Evolutionary conservation across 805 yeast species (phyloP).

Genomic region (Ogataea zsoltii): DNA sequence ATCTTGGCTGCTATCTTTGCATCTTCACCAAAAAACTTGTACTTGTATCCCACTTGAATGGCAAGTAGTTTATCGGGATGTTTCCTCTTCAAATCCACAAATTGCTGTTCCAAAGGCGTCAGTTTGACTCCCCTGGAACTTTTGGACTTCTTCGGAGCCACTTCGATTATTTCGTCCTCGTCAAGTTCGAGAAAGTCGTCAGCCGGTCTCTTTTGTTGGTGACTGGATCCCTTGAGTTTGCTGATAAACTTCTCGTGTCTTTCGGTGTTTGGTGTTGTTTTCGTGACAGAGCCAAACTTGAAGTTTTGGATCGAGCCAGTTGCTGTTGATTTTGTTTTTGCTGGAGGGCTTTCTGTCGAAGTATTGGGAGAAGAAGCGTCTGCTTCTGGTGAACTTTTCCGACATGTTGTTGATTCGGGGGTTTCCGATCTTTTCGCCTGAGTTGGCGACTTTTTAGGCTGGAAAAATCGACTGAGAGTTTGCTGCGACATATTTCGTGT

Average conservation of each 20-base stretch:
- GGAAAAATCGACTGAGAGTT: constrained; percentile 26
- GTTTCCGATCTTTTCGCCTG: too few relatives aligned
- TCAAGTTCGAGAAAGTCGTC: neutral
- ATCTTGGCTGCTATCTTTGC: constrained; percentile 69
- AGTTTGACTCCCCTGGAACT: constrained; percentile 32
- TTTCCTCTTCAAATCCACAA: constrained; percentile 58
- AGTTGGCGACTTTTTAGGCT: neutral
- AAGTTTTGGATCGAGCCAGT: neutral
- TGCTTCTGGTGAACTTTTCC: neutral
- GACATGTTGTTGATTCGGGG: too few relatives aligned
- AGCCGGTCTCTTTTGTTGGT: constrained; percentile 6
- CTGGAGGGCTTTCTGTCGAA: too few relatives aligned
- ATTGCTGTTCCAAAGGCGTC: constrained; percentile 83
- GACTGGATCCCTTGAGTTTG: constrained; percentile 5
- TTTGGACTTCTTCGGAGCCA: constrained; percentile 11
- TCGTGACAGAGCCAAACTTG: neutral
- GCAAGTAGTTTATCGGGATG: constrained; percentile 72
- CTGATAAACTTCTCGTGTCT: constrained; percentile 1
- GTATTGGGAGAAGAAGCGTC: neutral
- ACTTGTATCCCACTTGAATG: constrained; percentile 90
- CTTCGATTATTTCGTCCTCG: constrained; percentile 5
- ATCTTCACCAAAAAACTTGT: constrained; percentile 82
- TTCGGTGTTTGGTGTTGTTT: neutral
- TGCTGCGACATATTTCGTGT: constrained; percentile 23
- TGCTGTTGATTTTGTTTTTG: neutral